These are phyloP conservation scores for Areca catechu DNA, from an alignment of 176 grass and related monocot species.

Conservation along the genomic window DNA sequence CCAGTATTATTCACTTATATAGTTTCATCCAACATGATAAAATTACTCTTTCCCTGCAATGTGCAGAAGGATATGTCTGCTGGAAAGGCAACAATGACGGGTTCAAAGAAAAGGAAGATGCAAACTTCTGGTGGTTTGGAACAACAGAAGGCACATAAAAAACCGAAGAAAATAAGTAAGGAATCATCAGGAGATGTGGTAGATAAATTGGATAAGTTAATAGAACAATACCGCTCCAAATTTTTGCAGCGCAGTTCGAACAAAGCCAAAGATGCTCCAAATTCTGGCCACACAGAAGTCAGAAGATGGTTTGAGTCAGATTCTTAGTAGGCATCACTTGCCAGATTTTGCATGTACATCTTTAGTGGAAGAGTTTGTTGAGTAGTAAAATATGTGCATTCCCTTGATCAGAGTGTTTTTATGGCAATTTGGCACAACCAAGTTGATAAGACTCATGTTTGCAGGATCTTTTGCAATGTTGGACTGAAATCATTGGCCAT, in stretches of 20 bases:
- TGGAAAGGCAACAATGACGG: background rate
- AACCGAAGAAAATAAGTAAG: conserved; percentile 26
- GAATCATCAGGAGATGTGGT: conserved; percentile 9
- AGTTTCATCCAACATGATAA: background rate
- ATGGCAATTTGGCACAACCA: too few relatives aligned
- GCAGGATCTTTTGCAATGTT: too few relatives aligned
- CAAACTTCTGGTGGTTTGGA: conserved; percentile 25
- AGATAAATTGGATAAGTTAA: conserved; percentile 49
- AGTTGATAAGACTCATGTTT: too few relatives aligned
- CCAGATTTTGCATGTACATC: too few relatives aligned
- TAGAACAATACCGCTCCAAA: conserved; percentile 65
- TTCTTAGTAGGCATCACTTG: background rate
- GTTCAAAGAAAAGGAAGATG: conserved; percentile 35
- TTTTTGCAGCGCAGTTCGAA: conserved; percentile 43
- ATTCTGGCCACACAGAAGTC: background rate
- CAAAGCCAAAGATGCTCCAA: conserved; percentile 28
- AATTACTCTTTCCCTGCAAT: conserved; percentile 5
- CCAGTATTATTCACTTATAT: conserved; percentile 1
- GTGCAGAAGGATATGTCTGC: conserved; percentile 26
- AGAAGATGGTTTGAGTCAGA: conserved; percentile 25
- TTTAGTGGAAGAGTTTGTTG: too few relatives aligned
- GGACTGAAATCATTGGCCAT: too few relatives aligned
- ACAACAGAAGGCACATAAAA: conserved; percentile 19
- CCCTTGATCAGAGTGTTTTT: too few relatives aligned
- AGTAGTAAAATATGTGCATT: too few relatives aligned